A percentile compares a stretch with the other conserved stretches of the same genome.
Evolutionary conservation across 2,329 filamentous ascomycete species (phyloP).

Genomic region (Xenoacremonium recifei): DNA sequence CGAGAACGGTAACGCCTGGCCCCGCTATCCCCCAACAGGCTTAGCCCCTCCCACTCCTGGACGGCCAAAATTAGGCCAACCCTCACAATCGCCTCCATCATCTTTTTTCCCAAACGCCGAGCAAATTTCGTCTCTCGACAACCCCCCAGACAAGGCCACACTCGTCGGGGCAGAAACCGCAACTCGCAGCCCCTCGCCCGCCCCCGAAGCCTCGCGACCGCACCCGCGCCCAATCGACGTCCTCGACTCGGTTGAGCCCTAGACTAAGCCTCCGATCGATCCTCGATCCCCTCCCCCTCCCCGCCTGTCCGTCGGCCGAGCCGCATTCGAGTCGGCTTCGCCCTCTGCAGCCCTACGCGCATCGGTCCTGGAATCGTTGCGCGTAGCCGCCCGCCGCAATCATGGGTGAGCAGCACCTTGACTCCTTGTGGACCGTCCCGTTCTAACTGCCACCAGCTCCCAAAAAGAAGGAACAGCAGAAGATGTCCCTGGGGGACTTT

Average conservation of each 20-base stretch:
- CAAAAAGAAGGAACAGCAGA: slow-evolving; percentile 90
- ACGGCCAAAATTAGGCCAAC: slow-evolving; percentile 44
- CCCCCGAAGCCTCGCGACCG: no score
- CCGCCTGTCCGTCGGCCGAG: slow-evolving; percentile 29
- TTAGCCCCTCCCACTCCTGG: slow-evolving; percentile 42
- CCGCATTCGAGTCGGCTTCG: slow-evolving; percentile 28
- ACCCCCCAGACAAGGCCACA: slow-evolving; percentile 41
- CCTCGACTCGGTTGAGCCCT: no score
- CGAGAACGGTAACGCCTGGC: slow-evolving; percentile 15
- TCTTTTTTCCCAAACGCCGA: slow-evolving; percentile 39
- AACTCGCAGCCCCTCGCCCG: no score
- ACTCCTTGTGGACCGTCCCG: no score
- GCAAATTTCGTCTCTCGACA: slow-evolving; percentile 43
- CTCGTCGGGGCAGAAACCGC: slow-evolving; percentile 34
- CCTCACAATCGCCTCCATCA: slow-evolving; percentile 37
- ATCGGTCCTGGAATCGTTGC: slow-evolving; percentile 43
- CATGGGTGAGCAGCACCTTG: slow-evolving; percentile 59
- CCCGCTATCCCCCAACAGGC: slow-evolving; percentile 21
- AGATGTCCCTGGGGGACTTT: slow-evolving; percentile 97
- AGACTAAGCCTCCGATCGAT: no score
- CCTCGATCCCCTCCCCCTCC: slow-evolving; percentile 2
- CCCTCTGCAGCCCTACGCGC: slow-evolving; percentile 34
- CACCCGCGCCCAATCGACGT: no score
- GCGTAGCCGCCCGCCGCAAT: slow-evolving; percentile 53
- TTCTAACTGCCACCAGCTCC: no score